Conservation (phyloP, 768 basidiomycete species). For the Hydnum rufescens region DNA sequence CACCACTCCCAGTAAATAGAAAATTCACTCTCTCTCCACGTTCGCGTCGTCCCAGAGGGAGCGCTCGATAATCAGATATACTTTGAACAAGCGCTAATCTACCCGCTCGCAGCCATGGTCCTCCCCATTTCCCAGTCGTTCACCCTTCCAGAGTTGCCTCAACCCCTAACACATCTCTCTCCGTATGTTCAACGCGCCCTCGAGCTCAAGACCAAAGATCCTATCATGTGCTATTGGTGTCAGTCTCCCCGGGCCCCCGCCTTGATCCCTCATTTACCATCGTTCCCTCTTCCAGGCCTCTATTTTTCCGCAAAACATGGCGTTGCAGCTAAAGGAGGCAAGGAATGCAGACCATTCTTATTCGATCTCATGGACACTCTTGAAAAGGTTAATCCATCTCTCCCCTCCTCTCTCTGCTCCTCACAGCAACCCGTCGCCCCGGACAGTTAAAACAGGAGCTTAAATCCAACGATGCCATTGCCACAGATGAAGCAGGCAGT, state of each 20-base stretch:
- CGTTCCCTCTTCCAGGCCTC: neutral
- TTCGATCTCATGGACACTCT: neutral
- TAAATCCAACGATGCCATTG: conserved; percentile 4
- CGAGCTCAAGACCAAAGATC: conserved; percentile 66
- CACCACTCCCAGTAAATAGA: too few species aligned
- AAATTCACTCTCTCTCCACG: neutral
- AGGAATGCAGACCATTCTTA: neutral
- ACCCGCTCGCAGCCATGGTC: neutral
- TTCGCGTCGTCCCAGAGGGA: neutral
- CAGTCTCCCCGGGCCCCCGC: conserved; percentile 17
- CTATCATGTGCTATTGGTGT: conserved; percentile 94
- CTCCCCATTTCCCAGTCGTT: neutral
- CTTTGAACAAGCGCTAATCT: neutral
- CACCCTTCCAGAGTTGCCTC: neutral
- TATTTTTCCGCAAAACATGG: neutral
- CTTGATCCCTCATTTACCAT: neutral
- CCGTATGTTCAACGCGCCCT: conserved; percentile 62
- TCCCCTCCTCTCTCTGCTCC: neutral
- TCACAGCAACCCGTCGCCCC: neutral
- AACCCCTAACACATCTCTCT: neutral
- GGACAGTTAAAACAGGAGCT: neutral
- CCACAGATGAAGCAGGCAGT: conserved; percentile 47
- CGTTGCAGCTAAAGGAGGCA: neutral
- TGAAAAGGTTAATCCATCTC: neutral
- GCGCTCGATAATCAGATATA: neutral